Base-by-base conservation (phyloP, 2,329 filamentous ascomycete species). In the Ascochyta fabae region DNA sequence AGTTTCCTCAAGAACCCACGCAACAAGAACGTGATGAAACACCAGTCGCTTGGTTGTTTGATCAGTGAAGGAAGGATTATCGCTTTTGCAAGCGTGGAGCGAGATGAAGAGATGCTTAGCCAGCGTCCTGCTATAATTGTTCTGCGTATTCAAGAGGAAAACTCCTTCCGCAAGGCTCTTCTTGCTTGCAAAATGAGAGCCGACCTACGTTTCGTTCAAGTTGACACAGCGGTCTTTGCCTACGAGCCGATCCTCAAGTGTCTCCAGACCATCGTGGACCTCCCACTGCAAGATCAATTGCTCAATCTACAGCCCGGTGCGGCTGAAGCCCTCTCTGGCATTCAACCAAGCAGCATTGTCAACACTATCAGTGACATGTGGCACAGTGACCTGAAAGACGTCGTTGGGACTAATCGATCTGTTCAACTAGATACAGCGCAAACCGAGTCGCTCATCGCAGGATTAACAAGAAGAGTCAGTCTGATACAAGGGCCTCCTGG, bases 401-500 rank as follows among this genome's bases (percentile, higher is more conserved):
- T 65, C 12, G 51, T 74, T 6, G 57, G 53, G 2, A 67, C 63
- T 6, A 50, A 44, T 12, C 56, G 56, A 12, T 39, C 55, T 1
- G 69, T 83, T 3, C 51, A 60, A 3, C 70, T 86, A 0, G 84
- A 86, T 53, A 45, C 70, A 9, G 81, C 87, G 0, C 88, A 92
- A 61, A 73, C 80, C 0, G 62, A 76, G 0, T 87, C 88, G 1
- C 67, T 92, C 0, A 57, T 84, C 3, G 71, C 79, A 15, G 84
- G 84, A 0, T 62, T 92, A 0, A 75, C 69, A 0, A 81, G 81
- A 7, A 72, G 75, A 0, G 71, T 91, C 0, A 85, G 84, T 43
- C 69, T 88, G 0, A 88, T 92, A 1, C 88, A 91, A 76, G 89
- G 89, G 0, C 90, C 90, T 1, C 90, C 89, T 61, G 88, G 86